Evolutionary conservation across 1,139 yeast species (phyloP), one percentile per base, ranked within the genome.

Genomic region (Sugiyamaella neomexicana): DNA sequence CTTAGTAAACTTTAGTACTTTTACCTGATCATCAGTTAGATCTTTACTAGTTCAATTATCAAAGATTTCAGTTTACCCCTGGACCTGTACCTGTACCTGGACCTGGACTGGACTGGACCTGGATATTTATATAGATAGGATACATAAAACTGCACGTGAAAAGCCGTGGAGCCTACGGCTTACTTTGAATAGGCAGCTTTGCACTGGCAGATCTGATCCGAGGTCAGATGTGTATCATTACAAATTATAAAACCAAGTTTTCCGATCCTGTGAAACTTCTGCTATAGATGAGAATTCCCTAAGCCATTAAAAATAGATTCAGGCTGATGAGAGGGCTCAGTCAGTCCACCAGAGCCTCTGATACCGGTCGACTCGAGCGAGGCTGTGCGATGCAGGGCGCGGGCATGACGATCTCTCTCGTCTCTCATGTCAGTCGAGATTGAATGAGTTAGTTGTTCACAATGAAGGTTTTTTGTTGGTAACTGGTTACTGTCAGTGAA

Each of bases 351-450:
- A 29, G 34, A 29, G 3, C 10, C 34, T 12, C 34, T 29, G 5
- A 29, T 9, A 3, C n/a, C 34, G 5, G 34, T 29, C 3, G n/a
- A 29, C 3, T 2, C 10, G 34, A 9, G 34, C 12, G 29, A 13
- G 46, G 46, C 46, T 42, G 46, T 29, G 37, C 46, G 46, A 42
- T 20, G 46, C 46, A 42, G 46, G 46, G 46, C 20, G 46, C 6
- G 13, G 15, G 13, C 34, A 29, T 29, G 46, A 15, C 34, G 34
- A 29, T 29, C 32, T 25, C n/a, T 40, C 32, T 13, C 23, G 25
- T 3, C 25, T 20, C 25, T 20, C 25, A 20, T 20, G 34, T 23
- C 44, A 40, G 44, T 25, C 23, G 25, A 20, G 25, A 20, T 20
- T 3, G 3, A 3, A 20, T 20, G 25, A 20, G 25, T 20, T 20